Conservation (phyloP, 208 protist species). For the Acanthamoeba castellanii region DNA sequence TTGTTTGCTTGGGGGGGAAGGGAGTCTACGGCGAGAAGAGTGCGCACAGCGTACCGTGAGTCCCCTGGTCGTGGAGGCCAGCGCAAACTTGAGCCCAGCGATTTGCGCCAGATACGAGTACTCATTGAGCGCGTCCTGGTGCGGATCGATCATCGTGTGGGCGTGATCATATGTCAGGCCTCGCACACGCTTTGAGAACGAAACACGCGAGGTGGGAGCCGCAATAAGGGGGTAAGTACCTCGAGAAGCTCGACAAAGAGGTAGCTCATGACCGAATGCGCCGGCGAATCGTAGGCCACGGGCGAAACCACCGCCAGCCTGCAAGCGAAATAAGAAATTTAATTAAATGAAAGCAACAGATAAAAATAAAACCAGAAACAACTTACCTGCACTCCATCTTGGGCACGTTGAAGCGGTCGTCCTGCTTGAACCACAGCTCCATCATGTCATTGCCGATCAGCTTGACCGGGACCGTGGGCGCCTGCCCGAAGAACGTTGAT, state of each 20-base stretch:
- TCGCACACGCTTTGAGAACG: neutral
- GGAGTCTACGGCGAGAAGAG: too few species aligned
- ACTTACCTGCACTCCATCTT: constrained; percentile 30
- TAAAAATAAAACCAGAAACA: neutral
- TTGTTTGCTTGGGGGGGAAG: neutral
- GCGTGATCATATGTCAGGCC: neutral
- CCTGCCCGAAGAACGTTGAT: neutral
- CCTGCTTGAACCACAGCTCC: constrained; percentile 67
- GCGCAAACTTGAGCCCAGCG: constrained; percentile 71
- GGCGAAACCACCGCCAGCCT: constrained; percentile 47
- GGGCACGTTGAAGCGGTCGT: constrained; percentile 52
- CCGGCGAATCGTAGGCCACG: constrained; percentile 54
- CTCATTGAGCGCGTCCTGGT: constrained; percentile 78
- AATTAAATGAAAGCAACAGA: too few species aligned
- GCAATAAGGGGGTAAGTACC: neutral
- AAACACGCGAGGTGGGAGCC: neutral
- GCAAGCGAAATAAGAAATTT: neutral
- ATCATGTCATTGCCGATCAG: constrained; percentile 23
- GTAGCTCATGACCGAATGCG: constrained; percentile 75
- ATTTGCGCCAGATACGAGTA: constrained; percentile 79
- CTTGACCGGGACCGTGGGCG: constrained; percentile 25
- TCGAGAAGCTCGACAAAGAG: constrained; percentile 76
- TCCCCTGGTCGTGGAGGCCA: constrained; percentile 56
- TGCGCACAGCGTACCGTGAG: constrained; percentile 37
- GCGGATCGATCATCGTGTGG: neutral